phyloP scores from a whole-genome alignment of 192 early-diverging fungal species.

The Gonapodya prolifera region DNA sequence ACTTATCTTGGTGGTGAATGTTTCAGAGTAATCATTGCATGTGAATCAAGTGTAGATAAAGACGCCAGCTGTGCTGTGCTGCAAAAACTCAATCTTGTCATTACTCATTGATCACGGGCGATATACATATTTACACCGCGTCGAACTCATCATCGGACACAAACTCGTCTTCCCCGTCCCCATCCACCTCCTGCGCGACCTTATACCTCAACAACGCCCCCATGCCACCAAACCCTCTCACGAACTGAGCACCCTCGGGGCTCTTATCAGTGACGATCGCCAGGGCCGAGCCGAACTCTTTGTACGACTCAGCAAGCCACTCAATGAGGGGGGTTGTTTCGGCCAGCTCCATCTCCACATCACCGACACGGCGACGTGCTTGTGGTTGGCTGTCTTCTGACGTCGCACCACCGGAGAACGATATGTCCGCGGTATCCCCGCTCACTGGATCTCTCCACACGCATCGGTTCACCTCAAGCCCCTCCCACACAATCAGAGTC shows the following conservation, averaged over 20 bases:
- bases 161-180: too few relatives aligned
- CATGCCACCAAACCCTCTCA: constrained; percentile 97
- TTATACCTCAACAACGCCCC: constrained; percentile 93
- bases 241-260: constrained; percentile 93
- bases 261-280: constrained; percentile 95
- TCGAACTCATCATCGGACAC: too few relatives aligned
- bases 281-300: constrained; percentile 81
- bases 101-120: too few relatives aligned
- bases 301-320: constrained; percentile 97
- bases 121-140: too few relatives aligned
- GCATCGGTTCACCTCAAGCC: constrained; percentile 68
- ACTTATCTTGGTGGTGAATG: too few relatives aligned
- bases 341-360: constrained; percentile 69
- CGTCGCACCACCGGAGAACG: constrained; percentile 70
- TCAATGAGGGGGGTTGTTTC: constrained; percentile 76
- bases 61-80: too few relatives aligned
- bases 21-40: too few relatives aligned
- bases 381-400: constrained; percentile 66
- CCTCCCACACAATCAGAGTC: constrained; percentile 94
- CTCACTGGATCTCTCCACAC: constrained; percentile 60
- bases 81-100: too few relatives aligned
- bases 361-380: constrained; percentile 53
- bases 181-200: too few relatives aligned
- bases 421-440: constrained; percentile 48
- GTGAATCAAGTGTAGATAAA: too few relatives aligned